phyloP scores from a whole-genome alignment of 2,329 filamentous ascomycete genomes.

The Rhytidhysteron rufulum region DNA sequence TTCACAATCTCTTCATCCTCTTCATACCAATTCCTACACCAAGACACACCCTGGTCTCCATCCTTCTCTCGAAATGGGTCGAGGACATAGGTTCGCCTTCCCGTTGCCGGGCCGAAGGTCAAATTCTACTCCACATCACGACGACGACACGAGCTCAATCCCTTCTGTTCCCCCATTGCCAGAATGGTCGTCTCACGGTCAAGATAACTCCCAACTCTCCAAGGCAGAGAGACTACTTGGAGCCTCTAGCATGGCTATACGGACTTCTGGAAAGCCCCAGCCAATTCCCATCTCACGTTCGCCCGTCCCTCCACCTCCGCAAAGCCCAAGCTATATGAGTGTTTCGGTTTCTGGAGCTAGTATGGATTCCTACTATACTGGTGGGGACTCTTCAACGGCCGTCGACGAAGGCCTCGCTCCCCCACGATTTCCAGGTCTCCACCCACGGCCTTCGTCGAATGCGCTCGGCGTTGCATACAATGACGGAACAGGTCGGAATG shows the following conservation, averaged over 20 bases:
- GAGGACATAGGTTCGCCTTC: slow-evolving; percentile 35
- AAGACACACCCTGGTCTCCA: too few relatives aligned
- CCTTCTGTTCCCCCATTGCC: slow-evolving; percentile 13
- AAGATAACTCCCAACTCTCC: slow-evolving; percentile 16
- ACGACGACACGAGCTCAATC: slow-evolving; percentile 14
- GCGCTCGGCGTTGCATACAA: slow-evolving; percentile 21
- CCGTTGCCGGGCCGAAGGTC: slow-evolving; percentile 30
- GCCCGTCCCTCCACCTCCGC: slow-evolving; percentile 14
- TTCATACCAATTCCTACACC: too few relatives aligned
- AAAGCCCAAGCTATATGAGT: slow-evolving; percentile 28
- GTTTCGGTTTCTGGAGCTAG: slow-evolving; percentile 28
- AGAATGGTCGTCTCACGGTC: slow-evolving; percentile 20
- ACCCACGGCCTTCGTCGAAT: slow-evolving; percentile 32
- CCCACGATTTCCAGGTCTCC: slow-evolving; percentile 18
- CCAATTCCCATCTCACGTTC: slow-evolving; percentile 1
- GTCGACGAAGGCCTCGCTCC: slow-evolving; percentile 15
- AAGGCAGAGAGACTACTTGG: slow-evolving; percentile 38
- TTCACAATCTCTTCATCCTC: too few relatives aligned
- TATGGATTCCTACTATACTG: slow-evolving; percentile 22
- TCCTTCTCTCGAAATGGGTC: slow-evolving; percentile 22
- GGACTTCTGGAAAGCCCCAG: slow-evolving; percentile 16
- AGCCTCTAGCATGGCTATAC: slow-evolving; percentile 27
- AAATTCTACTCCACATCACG: slow-evolving; percentile 14
- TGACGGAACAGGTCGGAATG: slow-evolving; percentile 16
- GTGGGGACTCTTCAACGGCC: slow-evolving; percentile 15